Evolutionary conservation across 2,329 filamentous ascomycete species (phyloP).

Genomic region (Thermoascus crustaceus): DNA sequence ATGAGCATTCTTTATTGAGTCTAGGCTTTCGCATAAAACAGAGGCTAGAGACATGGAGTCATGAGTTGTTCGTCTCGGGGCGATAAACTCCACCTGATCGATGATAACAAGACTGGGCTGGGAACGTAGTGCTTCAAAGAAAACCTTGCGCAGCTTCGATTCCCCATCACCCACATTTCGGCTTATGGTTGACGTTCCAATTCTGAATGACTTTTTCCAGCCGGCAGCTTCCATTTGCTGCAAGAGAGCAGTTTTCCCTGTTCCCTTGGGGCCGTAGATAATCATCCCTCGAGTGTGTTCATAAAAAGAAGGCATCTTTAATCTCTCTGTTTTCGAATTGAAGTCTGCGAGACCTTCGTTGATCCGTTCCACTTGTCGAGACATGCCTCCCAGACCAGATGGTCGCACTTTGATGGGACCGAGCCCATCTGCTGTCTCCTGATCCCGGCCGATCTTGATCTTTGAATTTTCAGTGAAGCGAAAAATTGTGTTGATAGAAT

Average conservation of each 20-base stretch:
- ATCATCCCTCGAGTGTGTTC: constrained; percentile 52
- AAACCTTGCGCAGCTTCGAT: constrained; percentile 55
- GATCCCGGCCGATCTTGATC: constrained; percentile 23
- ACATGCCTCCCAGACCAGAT: constrained; percentile 59
- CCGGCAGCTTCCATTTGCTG: constrained; percentile 56
- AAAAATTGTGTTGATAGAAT: constrained; percentile 29
- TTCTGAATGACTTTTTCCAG: constrained; percentile 61
- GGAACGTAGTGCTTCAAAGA: constrained; percentile 58
- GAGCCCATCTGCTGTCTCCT: constrained; percentile 10
- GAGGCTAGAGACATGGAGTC: constrained; percentile 29
- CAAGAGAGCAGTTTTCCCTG: constrained; percentile 73
- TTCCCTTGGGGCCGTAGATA: constrained; percentile 73
- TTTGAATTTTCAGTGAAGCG: constrained; percentile 26
- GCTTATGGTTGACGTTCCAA: constrained; percentile 26
- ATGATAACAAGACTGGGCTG: constrained; percentile 74
- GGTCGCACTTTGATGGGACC: constrained; percentile 24
- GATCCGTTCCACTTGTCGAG: constrained; percentile 54
- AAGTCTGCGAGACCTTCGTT: constrained; percentile 59
- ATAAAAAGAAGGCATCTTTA: constrained; percentile 35
- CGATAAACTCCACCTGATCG: constrained; percentile 65
- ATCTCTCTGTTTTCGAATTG: constrained; percentile 23
- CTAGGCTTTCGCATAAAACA: constrained; percentile 34
- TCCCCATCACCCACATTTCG: constrained; percentile 36
- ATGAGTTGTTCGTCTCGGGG: constrained; percentile 50
- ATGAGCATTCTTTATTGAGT: constrained; percentile 37